Conservation (phyloP, 805 yeast species). For the Torulaspora franciscae region DNA sequence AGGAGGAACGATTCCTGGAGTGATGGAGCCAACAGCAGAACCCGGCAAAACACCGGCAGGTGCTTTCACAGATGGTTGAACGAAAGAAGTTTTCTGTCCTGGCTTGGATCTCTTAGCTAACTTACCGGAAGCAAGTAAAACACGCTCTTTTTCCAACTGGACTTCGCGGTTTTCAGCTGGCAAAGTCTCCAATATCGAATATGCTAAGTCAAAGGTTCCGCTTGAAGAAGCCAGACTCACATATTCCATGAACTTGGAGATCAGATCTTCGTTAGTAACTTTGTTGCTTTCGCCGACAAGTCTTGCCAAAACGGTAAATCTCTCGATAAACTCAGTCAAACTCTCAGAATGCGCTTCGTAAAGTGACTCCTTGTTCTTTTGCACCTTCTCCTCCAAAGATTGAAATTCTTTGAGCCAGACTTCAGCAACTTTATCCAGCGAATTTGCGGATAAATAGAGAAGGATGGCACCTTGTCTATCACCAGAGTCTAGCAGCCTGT, state of each 20-base stretch:
- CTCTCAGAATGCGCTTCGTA: constrained; percentile 83
- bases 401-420: constrained; percentile 81
- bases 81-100: constrained; percentile 9
- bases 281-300: constrained; percentile 22
- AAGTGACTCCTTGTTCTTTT: constrained; percentile 46
- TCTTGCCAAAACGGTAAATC: constrained; percentile 57
- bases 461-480: constrained; percentile 70
- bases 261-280: constrained; percentile 34
- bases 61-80: constrained; percentile 6
- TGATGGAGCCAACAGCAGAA: constrained; percentile 2
- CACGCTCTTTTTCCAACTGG: constrained; percentile 71
- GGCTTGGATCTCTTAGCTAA: constrained; percentile 9
- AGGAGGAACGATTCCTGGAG: constrained; percentile 3
- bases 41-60: not conserved
- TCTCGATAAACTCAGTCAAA: constrained; percentile 75
- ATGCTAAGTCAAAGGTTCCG: constrained; percentile 82
- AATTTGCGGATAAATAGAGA: constrained; percentile 74
- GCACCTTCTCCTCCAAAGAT: constrained; percentile 41
- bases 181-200: constrained; percentile 58
- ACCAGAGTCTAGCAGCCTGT: constrained; percentile 54
- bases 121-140: constrained; percentile 56
- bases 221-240: constrained; percentile 71
- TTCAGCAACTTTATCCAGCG: constrained; percentile 69
- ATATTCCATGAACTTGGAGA: constrained; percentile 68
- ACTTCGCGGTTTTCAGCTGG: constrained; percentile 73